Conservation (phyloP, 306 rosid genomes). For the Lotus japonicus region DNA sequence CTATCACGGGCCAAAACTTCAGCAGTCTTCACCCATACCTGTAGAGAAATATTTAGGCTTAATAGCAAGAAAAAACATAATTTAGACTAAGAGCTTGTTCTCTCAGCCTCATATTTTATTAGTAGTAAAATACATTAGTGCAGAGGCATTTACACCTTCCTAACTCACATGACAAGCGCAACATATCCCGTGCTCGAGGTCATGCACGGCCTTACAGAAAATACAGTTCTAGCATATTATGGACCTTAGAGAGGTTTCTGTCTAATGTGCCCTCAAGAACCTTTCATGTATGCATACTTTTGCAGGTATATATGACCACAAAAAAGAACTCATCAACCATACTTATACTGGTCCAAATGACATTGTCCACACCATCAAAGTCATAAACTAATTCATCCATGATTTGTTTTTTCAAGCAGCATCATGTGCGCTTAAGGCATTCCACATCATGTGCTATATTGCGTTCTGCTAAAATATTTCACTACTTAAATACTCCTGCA, state of each 20-base stretch:
- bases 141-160: slow-evolving; percentile 5
- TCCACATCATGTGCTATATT: not conserved
- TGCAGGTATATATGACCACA: not conserved
- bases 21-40: slow-evolving; percentile 97
- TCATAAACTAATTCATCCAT: not conserved
- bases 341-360: not conserved
- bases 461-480: too few relatives aligned
- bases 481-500: not conserved
- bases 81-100: not conserved
- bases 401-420: not conserved
- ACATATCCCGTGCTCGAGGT: not conserved
- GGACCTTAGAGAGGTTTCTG: not conserved
- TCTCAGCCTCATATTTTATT: not conserved
- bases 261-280: too few relatives aligned
- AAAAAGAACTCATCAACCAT: not conserved
- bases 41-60: slow-evolving; percentile 21
- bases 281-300: not conserved
- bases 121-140: not conserved
- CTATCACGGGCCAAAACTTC: slow-evolving; percentile 86
- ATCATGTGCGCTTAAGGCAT: not conserved
- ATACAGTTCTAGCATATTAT: not conserved
- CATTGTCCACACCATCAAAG: not conserved
- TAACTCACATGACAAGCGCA: not conserved
- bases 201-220: not conserved
- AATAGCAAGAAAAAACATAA: not conserved